Conservation (phyloP, 2,329 filamentous ascomycete genomes). For the Aspergillaceae sp. region DNA sequence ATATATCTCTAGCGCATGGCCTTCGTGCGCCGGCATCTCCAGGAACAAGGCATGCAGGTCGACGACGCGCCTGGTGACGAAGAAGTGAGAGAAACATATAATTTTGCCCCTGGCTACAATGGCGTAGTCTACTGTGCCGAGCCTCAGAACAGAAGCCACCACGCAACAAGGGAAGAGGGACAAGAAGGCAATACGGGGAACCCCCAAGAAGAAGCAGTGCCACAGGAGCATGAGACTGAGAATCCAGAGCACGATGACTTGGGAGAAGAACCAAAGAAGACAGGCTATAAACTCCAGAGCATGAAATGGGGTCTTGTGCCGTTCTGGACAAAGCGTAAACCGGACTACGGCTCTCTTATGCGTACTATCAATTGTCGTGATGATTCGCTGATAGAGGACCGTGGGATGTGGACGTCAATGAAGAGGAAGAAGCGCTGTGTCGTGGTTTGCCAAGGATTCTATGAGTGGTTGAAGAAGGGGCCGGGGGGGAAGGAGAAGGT, state of each 20-base stretch:
- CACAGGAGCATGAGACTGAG: constrained; percentile 8
- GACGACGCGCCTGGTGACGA: constrained; percentile 65
- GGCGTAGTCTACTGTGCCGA: constrained; percentile 81
- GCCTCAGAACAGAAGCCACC: constrained; percentile 49
- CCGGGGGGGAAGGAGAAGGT: constrained; percentile 64
- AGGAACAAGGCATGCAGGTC: constrained; percentile 65
- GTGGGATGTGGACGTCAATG: constrained; percentile 87
- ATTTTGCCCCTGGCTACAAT: constrained; percentile 81
- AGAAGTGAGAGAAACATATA: constrained; percentile 67
- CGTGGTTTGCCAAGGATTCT: constrained; percentile 85
- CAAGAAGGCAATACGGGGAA: constrained; percentile 1
- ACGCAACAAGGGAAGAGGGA: constrained; percentile 7
- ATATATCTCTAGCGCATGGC: constrained; percentile 55
- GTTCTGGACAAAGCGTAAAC: constrained; percentile 81
- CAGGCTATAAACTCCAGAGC: constrained; percentile 71
- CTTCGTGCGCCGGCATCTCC: constrained; percentile 64
- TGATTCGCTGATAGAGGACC: constrained; percentile 66
- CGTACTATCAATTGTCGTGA: constrained; percentile 93
- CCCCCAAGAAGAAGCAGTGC: not conserved
- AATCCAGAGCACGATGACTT: not conserved
- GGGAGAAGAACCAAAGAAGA: constrained; percentile 20
- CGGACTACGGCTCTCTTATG: constrained; percentile 67
- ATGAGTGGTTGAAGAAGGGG: constrained; percentile 84
- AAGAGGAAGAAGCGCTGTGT: constrained; percentile 83
- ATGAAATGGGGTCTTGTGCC: constrained; percentile 97